Evolutionary conservation across 2,329 filamentous ascomycete species (phyloP).

Genomic region (Botryotinia calthae): DNA sequence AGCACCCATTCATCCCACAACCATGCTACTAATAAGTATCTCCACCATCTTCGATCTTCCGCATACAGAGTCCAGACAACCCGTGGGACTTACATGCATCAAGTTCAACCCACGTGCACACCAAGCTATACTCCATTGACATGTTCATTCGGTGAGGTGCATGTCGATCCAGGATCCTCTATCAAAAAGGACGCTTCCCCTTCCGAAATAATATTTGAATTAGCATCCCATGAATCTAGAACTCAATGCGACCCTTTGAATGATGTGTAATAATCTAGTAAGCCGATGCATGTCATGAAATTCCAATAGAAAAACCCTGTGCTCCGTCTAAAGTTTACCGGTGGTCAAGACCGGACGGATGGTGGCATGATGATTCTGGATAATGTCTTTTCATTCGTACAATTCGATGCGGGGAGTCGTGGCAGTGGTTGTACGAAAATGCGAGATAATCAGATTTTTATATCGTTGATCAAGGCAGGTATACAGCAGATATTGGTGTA

Average conservation of each 20-base stretch:
- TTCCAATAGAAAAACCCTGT: not conserved
- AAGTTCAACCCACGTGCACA: constrained; percentile 8
- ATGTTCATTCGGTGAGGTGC: not conserved
- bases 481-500: constrained; percentile 13
- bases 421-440: constrained; percentile 17
- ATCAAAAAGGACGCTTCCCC: not conserved
- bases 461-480: not conserved
- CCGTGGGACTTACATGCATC: constrained; percentile 13
- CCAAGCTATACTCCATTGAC: not conserved
- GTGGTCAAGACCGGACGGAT: not conserved
- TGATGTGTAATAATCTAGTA: not conserved
- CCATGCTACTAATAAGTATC: not conserved
- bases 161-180: not conserved
- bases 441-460: constrained; percentile 16
- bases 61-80: not conserved
- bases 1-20: constrained; percentile 1
- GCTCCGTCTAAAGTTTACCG: not conserved
- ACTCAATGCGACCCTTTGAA: not conserved
- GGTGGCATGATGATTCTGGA: not conserved
- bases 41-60: constrained; percentile 13
- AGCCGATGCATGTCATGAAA: not conserved
- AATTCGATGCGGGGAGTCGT: constrained; percentile 3
- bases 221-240: not conserved
- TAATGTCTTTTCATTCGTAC: not conserved
- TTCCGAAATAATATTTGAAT: not conserved